phyloP scores from a whole-genome alignment of 129 eudicot species.

The Flaveria brownii region DNA sequence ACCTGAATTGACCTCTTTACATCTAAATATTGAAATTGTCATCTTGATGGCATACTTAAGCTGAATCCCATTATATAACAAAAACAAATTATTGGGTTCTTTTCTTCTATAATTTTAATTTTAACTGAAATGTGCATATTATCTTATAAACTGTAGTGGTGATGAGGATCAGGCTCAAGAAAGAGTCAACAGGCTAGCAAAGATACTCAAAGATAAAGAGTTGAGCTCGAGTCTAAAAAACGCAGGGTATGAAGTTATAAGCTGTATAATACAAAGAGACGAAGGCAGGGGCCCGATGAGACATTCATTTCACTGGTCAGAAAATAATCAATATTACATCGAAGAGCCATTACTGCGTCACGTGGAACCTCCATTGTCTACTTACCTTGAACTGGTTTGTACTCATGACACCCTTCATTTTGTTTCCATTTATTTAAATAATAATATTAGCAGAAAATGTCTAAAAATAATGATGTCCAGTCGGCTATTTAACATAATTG shows the following conservation, averaged over 20 bases:
- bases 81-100: not conserved
- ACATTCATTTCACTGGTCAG: slow-evolving; percentile 96
- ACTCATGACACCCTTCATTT: slow-evolving; percentile 8
- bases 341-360: slow-evolving; percentile 95
- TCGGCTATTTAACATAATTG: not conserved
- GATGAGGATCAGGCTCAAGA: slow-evolving; percentile 99
- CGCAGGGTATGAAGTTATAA: slow-evolving; percentile 85
- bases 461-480: not conserved
- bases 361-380: slow-evolving; percentile 94
- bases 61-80: not conserved
- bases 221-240: slow-evolving; percentile 67
- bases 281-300: slow-evolving; percentile 98
- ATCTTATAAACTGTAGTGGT: slow-evolving; percentile 54
- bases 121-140: not conserved
- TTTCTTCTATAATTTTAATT: not conserved
- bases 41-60: not conserved
- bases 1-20: no score
- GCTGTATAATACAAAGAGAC: slow-evolving; percentile 96
- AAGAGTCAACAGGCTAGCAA: slow-evolving; percentile 80
- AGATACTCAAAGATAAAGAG: slow-evolving; percentile 82
- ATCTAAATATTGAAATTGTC: no score
- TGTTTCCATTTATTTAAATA: not conserved
- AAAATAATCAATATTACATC: slow-evolving; percentile 58
- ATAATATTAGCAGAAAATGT: not conserved
- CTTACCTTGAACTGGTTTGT: slow-evolving; percentile 93